These are phyloP conservation scores for Eutrema japonicum DNA, from an alignment of 345 rosid species.

Conservation along the genomic window DNA sequence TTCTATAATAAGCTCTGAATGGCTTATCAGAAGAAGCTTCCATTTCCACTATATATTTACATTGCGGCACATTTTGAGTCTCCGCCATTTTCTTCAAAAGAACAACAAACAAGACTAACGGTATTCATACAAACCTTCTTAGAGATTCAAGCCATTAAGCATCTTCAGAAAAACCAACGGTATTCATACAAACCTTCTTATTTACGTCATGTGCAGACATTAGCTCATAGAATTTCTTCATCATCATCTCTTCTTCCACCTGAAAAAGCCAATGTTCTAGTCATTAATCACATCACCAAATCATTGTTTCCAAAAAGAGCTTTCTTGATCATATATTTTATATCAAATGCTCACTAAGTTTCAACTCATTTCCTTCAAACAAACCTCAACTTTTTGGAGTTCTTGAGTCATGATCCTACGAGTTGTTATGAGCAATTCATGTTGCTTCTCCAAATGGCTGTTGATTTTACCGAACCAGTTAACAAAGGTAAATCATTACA, in stretches of 20 bases:
- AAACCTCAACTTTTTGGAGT: constrained; percentile 12
- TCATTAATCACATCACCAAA: background rate
- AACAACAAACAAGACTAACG: background rate
- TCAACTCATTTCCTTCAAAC: background rate
- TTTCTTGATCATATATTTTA: background rate
- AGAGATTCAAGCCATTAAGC: background rate
- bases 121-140: too few relatives aligned
- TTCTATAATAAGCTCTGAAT: too few relatives aligned
- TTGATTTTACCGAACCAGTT: background rate
- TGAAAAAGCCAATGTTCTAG: background rate
- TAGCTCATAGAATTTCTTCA: background rate
- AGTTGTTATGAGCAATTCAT: background rate
- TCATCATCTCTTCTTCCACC: constrained; percentile 26
- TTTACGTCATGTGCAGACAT: background rate
- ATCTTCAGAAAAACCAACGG: background rate
- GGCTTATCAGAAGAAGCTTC: background rate
- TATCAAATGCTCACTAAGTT: constrained; percentile 1
- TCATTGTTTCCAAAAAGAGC: background rate
- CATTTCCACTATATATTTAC: background rate
- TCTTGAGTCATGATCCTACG: background rate
- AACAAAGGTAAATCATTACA: background rate
- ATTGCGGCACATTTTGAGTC: background rate
- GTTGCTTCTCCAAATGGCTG: constrained; percentile 16
- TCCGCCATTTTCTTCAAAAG: constrained; percentile 1
- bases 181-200: background rate